Evolutionary conservation across 2,329 filamentous ascomycete species (phyloP).

Genomic region (Epichloe uncinata): DNA sequence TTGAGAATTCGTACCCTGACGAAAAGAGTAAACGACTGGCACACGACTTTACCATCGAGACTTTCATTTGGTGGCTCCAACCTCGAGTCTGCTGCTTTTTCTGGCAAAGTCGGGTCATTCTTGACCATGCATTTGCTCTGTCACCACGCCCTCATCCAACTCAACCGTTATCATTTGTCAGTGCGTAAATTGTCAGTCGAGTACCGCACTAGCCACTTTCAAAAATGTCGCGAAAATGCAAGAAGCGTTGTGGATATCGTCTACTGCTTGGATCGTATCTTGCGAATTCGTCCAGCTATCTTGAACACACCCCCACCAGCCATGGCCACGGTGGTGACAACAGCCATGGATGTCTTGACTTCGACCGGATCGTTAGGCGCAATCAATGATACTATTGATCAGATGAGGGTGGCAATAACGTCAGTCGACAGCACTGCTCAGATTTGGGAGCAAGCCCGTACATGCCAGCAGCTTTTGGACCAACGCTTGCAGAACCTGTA

Average conservation of each 20-base stretch:
- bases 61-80: constrained; percentile 43
- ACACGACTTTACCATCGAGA: constrained; percentile 37
- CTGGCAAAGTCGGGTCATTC: constrained; percentile 42
- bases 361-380: constrained; percentile 41
- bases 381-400: constrained; percentile 37
- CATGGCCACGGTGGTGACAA: constrained; percentile 45
- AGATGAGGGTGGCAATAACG: constrained; percentile 37
- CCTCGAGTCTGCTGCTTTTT: constrained; percentile 39
- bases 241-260: constrained; percentile 35
- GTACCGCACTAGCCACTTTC: constrained; percentile 30
- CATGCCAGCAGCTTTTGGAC: constrained; percentile 35
- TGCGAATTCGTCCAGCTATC: constrained; percentile 17
- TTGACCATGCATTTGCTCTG: constrained; percentile 55
- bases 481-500: constrained; percentile 22
- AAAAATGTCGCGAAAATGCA: constrained; percentile 37
- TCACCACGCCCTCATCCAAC: constrained; percentile 47
- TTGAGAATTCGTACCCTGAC: constrained; percentile 32
- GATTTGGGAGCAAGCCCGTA: constrained; percentile 46
- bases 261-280: constrained; percentile 26
- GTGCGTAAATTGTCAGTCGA: constrained; percentile 24
- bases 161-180: constrained; percentile 46
- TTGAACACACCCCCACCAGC: constrained; percentile 43
- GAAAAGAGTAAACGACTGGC: constrained; percentile 45
- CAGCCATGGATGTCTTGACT: constrained; percentile 53
- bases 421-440: constrained; percentile 41